Evolutionary conservation across 495 filamentous ascomycete genomes (phyloP).

Genomic region (Coniosporium apollinis): DNA sequence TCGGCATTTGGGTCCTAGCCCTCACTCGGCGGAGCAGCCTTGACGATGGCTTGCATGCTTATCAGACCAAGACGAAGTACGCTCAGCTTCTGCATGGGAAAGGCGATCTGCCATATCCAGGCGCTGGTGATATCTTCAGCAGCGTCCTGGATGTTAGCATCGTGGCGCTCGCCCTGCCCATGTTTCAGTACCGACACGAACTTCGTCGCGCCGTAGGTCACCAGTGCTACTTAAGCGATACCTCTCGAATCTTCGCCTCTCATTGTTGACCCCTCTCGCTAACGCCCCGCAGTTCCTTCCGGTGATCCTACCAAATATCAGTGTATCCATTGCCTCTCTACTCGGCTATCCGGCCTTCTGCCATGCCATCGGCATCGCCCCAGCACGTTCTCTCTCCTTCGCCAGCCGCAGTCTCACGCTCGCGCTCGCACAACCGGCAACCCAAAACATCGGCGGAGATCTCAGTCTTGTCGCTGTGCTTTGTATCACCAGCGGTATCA

Average conservation of each 20-base stretch:
- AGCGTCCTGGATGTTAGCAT: slow-evolving; percentile 34
- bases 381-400: slow-evolving; percentile 31
- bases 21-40: slow-evolving; percentile 21
- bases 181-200: slow-evolving; percentile 35
- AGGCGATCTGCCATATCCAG: slow-evolving; percentile 17
- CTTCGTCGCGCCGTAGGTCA: no score
- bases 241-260: background rate
- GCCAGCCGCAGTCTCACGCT: slow-evolving; percentile 33
- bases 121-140: slow-evolving; percentile 34
- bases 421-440: slow-evolving; percentile 33
- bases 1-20: slow-evolving; percentile 30
- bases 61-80: slow-evolving; percentile 31
- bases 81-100: slow-evolving; percentile 27
- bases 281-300: slow-evolving; percentile 21
- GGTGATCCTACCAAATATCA: slow-evolving; percentile 32
- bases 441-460: slow-evolving; percentile 34
- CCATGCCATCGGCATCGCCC: slow-evolving; percentile 29
- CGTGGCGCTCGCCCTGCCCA: slow-evolving; percentile 35
- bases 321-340: slow-evolving; percentile 28
- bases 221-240: slow-evolving; percentile 18
- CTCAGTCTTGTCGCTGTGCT: slow-evolving; percentile 32
- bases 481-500: slow-evolving; percentile 35
- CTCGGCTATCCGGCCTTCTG: slow-evolving; percentile 34
- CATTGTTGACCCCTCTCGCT: background rate
- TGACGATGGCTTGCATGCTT: slow-evolving; percentile 19